Evolutionary conservation across 2,329 filamentous ascomycete species (phyloP).

Genomic region (Dichotomopilus funicola): DNA sequence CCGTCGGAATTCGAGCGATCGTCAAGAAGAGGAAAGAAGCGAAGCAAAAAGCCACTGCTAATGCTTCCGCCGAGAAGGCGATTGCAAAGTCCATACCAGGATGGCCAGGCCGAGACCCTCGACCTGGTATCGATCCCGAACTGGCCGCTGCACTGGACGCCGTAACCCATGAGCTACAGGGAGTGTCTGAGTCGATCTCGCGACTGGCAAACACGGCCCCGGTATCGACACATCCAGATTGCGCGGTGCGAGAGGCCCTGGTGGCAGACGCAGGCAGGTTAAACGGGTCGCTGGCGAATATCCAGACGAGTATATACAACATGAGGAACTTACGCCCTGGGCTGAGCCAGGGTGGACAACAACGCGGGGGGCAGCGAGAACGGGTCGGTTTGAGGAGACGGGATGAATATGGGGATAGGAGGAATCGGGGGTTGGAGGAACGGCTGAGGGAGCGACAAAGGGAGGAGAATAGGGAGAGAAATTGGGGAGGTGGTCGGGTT

Average conservation of each 20-base stretch:
- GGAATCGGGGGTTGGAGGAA: neutral
- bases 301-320: constrained; percentile 20
- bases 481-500: neutral
- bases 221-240: constrained; percentile 13
- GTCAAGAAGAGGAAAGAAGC: constrained; percentile 16
- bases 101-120: neutral
- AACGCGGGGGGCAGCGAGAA: neutral
- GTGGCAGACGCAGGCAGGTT: constrained; percentile 16
- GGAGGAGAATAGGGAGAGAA: neutral
- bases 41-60: neutral
- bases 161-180: constrained; percentile 17
- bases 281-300: constrained; percentile 10
- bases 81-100: neutral
- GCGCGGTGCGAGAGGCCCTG: constrained; percentile 18
- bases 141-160: constrained; percentile 19
- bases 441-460: neutral
- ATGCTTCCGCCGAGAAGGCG: neutral
- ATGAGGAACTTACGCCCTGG: constrained; percentile 21
- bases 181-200: constrained; percentile 14
- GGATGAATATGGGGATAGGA: neutral
- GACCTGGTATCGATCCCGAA: constrained; percentile 11
- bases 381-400: too few relatives aligned
- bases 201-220: constrained; percentile 9
- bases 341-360: neutral
- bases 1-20: constrained; percentile 18